Evolutionary conservation across 371 early-diverging fungal species (phyloP), one percentile per base, ranked within the genome.

Genomic region (Nematocida sp.): DNA sequence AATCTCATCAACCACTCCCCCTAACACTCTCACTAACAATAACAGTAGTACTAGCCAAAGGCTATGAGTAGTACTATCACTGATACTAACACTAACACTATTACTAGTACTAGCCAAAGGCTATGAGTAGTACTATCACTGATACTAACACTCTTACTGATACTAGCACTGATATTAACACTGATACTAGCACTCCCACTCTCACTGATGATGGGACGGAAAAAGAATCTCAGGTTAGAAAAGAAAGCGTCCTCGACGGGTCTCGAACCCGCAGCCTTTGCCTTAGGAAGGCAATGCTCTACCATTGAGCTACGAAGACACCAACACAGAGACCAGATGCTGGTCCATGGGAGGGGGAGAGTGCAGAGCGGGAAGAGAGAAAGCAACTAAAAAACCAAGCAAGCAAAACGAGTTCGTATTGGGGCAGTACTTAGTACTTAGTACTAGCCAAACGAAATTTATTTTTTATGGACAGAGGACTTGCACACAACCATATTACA

Each of bases 241-340:
- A 19, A 56, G 62, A 64, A 55, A 52, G 49, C 76, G 46, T 76
- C 79, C 67, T 49, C 63, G 67, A 76, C 62, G 79, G 79, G 79
- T 48, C 48, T 79, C 77, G 79, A 79, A 79, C 79, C 79, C 79
- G 46, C 77, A 65, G 54, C 79, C 79, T 65, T 63, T 67, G 76
- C 77, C 76, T 79, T 79, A 79, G 76, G 79, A 79, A 76, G 76
- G 77, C 76, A 67, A 77, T 54, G 79, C 79, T 79, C 79, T 79
- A 57, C 79, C 79, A 58, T 65, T 79, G 79, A 79, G 79, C 79
- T 79, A 79, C 67, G 63, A 50, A 53, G 79, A 76, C 19, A 31
- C 50, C 15, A 31, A 43, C 11, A 41, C 8, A 56, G 34, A 56
- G 34, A 56, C 15, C 13, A 25, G 15, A 25, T 7, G 17, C 8